A percentile compares a stretch with the other conserved stretches of the same genome.
These are phyloP conservation scores for Eucalyptus curtisii DNA, from an alignment of 345 rosid species.

Conservation along the genomic window DNA sequence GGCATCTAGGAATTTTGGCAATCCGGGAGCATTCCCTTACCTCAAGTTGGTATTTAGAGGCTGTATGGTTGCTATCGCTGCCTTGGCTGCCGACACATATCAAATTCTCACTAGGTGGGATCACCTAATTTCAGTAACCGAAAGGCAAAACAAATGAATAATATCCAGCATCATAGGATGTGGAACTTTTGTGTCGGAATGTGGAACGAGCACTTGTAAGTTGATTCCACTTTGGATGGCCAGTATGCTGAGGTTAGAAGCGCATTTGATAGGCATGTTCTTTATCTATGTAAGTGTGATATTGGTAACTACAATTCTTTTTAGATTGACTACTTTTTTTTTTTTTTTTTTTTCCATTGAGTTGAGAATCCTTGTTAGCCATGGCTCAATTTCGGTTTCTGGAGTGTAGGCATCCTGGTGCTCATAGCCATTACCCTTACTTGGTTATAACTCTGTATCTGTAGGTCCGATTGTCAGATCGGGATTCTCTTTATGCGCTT, in stretches of 20 bases:
- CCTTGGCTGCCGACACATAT: background rate
- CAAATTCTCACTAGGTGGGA: background rate
- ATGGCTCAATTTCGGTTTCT: background rate
- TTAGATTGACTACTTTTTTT: background rate
- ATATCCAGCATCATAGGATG: background rate
- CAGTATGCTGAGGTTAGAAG: background rate
- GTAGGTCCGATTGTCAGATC: slow-evolving; percentile 64
- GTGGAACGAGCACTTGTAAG: background rate
- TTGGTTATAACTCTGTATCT: slow-evolving; percentile 1
- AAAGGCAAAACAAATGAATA: background rate
- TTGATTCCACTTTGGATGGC: background rate
- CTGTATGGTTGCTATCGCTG: background rate
- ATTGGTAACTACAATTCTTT: background rate
- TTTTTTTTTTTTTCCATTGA: background rate
- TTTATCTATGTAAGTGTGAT: background rate
- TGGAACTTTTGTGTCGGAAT: background rate
- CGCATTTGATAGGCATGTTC: background rate
- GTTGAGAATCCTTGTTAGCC: background rate
- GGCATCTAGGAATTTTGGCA: background rate
- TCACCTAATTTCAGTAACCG: background rate
- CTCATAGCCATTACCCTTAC: background rate
- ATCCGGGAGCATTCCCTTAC: background rate
- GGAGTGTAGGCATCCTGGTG: background rate
- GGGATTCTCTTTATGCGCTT: slow-evolving; percentile 72
- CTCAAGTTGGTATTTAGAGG: background rate